These are phyloP conservation scores for Agrocybe pediades DNA, from an alignment of 768 basidiomycete species.

Conservation along the genomic window DNA sequence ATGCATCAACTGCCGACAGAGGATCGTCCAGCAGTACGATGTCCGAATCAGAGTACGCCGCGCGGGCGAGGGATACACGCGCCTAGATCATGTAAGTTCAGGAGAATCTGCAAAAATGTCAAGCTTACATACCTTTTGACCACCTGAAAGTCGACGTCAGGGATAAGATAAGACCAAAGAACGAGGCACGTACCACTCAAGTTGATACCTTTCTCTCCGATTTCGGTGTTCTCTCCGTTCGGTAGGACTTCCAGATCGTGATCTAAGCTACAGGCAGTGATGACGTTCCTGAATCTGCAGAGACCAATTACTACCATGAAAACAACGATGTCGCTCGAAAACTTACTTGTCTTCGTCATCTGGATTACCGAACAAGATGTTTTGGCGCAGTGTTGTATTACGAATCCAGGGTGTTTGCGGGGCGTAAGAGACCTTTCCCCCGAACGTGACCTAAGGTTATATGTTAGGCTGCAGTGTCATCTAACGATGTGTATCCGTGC, in stretches of 20 bases:
- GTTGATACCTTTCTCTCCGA: conserved; percentile 80
- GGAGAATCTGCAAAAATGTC: neutral
- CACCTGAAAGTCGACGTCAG: conserved; percentile 23
- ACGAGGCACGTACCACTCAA: conserved; percentile 46
- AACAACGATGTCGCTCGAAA: neutral
- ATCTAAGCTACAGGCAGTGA: conserved; percentile 67
- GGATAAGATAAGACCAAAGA: neutral
- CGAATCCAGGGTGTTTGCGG: conserved; percentile 67
- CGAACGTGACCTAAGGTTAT: conserved; percentile 41
- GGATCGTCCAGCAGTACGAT: conserved; percentile 84
- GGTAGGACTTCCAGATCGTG: conserved; percentile 76
- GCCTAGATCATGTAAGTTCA: conserved; percentile 43
- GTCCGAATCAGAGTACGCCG: conserved; percentile 73
- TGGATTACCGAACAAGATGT: conserved; percentile 72
- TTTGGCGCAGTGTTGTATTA: conserved; percentile 70
- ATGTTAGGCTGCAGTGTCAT: neutral
- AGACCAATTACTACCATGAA: neutral
- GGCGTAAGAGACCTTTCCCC: conserved; percentile 58
- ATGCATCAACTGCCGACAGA: conserved; percentile 79
- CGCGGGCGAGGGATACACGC: conserved; percentile 73
- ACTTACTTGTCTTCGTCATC: conserved; percentile 58
- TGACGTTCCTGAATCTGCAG: conserved; percentile 54
- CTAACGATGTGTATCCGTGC: neutral
- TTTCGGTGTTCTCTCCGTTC: conserved; percentile 68
- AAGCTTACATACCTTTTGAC: conserved; percentile 32